Conservation (phyloP, 169 alveolate species). For the Eimeria tenella region DNA sequence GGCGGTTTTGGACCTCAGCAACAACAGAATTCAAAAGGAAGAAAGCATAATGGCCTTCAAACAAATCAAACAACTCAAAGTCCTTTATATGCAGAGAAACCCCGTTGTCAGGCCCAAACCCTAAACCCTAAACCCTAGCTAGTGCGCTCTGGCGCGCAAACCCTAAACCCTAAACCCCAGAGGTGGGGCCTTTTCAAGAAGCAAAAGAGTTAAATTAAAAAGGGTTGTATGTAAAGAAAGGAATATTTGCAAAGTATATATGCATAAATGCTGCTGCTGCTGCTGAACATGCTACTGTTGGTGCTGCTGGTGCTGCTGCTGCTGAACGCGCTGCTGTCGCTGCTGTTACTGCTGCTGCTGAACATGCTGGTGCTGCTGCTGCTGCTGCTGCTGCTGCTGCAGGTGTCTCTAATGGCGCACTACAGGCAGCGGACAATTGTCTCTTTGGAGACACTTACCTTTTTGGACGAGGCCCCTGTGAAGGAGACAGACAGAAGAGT, state of each 20-base stretch:
- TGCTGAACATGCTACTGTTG: too few relatives aligned
- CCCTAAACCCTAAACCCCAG: not conserved
- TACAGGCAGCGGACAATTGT: conserved; percentile 90
- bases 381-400: too few relatives aligned
- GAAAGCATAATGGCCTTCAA: conserved; percentile 79
- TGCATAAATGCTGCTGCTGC: too few relatives aligned
- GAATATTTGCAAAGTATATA: too few relatives aligned
- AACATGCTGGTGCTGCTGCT: too few relatives aligned
- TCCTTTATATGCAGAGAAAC: conserved; percentile 91
- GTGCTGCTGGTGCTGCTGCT: too few relatives aligned
- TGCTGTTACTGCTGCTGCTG: too few relatives aligned
- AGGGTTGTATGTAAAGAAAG: too few relatives aligned
- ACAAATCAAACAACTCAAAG: conserved; percentile 88
- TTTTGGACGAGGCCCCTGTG: conserved; percentile 93
- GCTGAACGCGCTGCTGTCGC: too few relatives aligned
- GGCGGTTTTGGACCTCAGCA: conserved; percentile 78
- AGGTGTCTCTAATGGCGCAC: conserved; percentile 85
- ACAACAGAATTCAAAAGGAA: conserved; percentile 88
- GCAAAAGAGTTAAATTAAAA: too few relatives aligned
- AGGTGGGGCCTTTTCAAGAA: too few relatives aligned
- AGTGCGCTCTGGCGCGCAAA: too few relatives aligned
- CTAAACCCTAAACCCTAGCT: not conserved
- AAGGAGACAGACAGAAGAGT: conserved; percentile 91
- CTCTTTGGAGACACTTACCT: conserved; percentile 86
- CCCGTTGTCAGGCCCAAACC: conserved; percentile 80